Evolutionary conservation across 2,329 filamentous ascomycete genomes (phyloP), one percentile per base, ranked within the genome.

Genomic region (Apiospora pterosperma): DNA sequence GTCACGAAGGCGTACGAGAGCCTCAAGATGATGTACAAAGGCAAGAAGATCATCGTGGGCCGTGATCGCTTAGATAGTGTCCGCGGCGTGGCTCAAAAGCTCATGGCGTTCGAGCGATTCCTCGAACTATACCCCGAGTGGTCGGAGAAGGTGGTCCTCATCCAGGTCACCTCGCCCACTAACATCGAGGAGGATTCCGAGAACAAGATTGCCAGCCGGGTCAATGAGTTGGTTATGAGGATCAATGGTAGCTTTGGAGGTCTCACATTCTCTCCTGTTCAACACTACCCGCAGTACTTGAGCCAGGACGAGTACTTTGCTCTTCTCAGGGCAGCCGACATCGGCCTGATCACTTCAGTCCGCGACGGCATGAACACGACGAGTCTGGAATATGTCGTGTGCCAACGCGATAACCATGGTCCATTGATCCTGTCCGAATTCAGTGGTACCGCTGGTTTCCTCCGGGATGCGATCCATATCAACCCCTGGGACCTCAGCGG

Each of bases 341-440:
- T 97, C 69, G 95, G 93, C 4, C 83, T 98, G 61, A 97, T 98
- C 77, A 97, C 96, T 7, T 97, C 93, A 70, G 94, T 98, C 25
- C 89, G 95, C 66, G 96, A 98, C 76, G 95, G 95, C 65, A 97
- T 98, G 94, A 98, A 97, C 81, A 97, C 95, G 0, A 97, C 94
- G 23, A 96, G 93, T 75, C 82, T 98, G 70, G 96, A 98, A 78
- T 98, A 97, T 75, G 89, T 98, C 64, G 86, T 97, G 65, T 97
- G 93, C 76, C 95, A 98, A 78, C 91, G 92, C 73, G 90, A 96
- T 68, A 90, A 89, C 64, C 89, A 94, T 70, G 92, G 94, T 0
- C 95, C 94, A 1, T 82, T 98, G 59, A 97, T 98, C 69, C 86
- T 98, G 28, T 98, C 96, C 16, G 95, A 98, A 77, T 98, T 98